Conservation (phyloP, 495 filamentous ascomycete species). For the Xeromyces bisporus region DNA sequence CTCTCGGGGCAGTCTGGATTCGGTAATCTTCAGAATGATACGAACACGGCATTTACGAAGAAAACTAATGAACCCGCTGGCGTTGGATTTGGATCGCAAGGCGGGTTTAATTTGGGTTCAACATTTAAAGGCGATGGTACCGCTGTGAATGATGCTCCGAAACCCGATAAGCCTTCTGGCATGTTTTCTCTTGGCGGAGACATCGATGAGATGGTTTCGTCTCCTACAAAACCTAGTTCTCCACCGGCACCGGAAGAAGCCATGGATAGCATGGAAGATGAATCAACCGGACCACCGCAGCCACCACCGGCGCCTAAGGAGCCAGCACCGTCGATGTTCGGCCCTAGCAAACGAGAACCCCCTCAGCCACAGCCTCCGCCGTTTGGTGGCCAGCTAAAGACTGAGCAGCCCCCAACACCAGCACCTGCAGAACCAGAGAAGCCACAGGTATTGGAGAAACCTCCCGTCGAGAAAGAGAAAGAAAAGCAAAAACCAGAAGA, state of each 20-base stretch:
- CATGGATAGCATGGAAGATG: slow-evolving; percentile 18
- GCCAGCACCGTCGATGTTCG: slow-evolving; percentile 9
- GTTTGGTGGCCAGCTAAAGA: slow-evolving; percentile 20
- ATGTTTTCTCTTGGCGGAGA: slow-evolving; percentile 20
- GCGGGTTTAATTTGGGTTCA: slow-evolving; percentile 55
- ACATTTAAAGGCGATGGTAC: slow-evolving; percentile 64
- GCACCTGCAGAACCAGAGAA: slow-evolving; percentile 19
- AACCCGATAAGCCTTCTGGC: slow-evolving; percentile 25
- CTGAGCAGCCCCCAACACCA: slow-evolving; percentile 14
- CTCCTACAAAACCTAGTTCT: slow-evolving; percentile 10
- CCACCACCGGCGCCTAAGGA: slow-evolving; percentile 9
- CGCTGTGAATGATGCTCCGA: slow-evolving; percentile 41
- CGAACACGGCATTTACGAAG: slow-evolving; percentile 21
- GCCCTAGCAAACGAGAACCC: no score
- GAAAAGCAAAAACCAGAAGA: slow-evolving; percentile 18
- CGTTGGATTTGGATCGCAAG: slow-evolving; percentile 31
- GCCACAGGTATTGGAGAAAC: slow-evolving; percentile 24
- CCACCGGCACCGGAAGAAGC: slow-evolving; percentile 12
- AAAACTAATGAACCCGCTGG: slow-evolving; percentile 19
- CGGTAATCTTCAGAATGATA: slow-evolving; percentile 12
- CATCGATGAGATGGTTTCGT: slow-evolving; percentile 14
- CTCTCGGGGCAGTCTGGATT: slow-evolving; percentile 11
- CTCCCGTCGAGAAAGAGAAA: slow-evolving; percentile 10
- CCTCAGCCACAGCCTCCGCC: slow-evolving; percentile 26
- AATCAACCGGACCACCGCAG: slow-evolving; percentile 4